phyloP scores from a whole-genome alignment of 441 rosid species.

The Brassica balearica region DNA sequence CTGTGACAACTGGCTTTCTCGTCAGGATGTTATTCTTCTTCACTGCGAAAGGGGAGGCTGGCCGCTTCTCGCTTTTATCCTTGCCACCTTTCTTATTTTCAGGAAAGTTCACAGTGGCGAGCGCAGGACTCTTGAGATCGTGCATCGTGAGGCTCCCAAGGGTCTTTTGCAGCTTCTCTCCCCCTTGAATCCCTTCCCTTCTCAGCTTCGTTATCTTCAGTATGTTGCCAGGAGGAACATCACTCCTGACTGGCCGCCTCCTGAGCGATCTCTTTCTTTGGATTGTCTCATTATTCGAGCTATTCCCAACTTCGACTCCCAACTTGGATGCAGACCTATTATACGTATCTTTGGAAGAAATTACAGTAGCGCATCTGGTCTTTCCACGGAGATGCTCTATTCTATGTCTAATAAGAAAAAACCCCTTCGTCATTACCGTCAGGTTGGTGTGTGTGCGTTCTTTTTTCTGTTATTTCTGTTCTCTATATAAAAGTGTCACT shows the following conservation, averaged over 20 bases:
- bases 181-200: constrained; percentile 92
- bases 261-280: constrained; percentile 88
- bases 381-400: constrained; percentile 88
- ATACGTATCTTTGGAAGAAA: constrained; percentile 92
- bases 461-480: not conserved
- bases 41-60: constrained; percentile 98
- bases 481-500: not conserved
- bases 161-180: constrained; percentile 90
- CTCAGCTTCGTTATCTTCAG: constrained; percentile 96
- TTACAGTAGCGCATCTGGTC: constrained; percentile 61
- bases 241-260: constrained; percentile 96
- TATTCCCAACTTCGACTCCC: constrained; percentile 86
- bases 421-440: constrained; percentile 77
- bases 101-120: constrained; percentile 79
- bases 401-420: constrained; percentile 77
- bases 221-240: constrained; percentile 89
- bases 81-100: constrained; percentile 85
- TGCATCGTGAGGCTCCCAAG: constrained; percentile 95
- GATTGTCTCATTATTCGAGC: constrained; percentile 89
- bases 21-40: constrained; percentile 78
- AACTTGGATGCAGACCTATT: constrained; percentile 93
- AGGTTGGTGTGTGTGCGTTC: constrained; percentile 50
- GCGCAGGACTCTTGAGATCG: constrained; percentile 84
- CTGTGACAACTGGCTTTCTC: constrained; percentile 86
- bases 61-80: constrained; percentile 87